phyloP scores from a whole-genome alignment of 495 filamentous ascomycete species.

The Acidomyces sp. region DNA sequence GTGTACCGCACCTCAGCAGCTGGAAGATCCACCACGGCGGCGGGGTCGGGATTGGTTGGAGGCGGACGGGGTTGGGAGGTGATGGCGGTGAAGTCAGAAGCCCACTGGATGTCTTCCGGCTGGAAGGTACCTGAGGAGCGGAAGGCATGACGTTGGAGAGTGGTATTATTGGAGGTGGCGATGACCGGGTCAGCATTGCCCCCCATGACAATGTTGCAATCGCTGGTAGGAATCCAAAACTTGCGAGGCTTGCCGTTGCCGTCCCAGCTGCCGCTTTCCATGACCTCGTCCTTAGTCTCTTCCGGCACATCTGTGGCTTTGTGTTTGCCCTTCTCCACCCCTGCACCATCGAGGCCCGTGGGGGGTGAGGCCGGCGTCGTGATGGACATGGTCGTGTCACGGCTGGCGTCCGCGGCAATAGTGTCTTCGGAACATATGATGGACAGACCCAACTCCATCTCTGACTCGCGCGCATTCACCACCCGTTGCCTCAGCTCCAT shows the following conservation, averaged over 20 bases:
- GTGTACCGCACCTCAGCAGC: conserved; percentile 35
- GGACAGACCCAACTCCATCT: conserved; percentile 36
- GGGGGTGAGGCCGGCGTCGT: conserved; percentile 11
- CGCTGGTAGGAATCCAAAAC: conserved; percentile 45
- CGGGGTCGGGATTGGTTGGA: conserved; percentile 1
- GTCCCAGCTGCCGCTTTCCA: conserved; percentile 39
- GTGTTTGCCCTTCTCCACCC: conserved; percentile 37
- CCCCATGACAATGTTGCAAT: conserved; percentile 46
- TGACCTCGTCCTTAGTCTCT: conserved; percentile 18
- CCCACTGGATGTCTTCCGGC: conserved; percentile 39
- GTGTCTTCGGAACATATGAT: conserved; percentile 5
- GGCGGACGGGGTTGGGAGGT: conserved; percentile 26
- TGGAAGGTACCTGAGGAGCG: conserved; percentile 35
- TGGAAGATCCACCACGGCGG: conserved; percentile 16
- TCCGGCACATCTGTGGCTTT: conserved; percentile 12
- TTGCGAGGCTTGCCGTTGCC: conserved; percentile 39
- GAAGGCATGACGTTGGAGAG: conserved; percentile 27
- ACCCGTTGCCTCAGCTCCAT: conserved; percentile 44
- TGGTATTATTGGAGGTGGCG: conserved; percentile 27
- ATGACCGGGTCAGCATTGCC: conserved; percentile 35
- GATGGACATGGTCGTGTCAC: conserved; percentile 21
- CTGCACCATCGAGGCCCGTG: too few species aligned
- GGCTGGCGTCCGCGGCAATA: conserved; percentile 12
- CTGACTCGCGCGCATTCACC: conserved; percentile 39
- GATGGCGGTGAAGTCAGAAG: conserved; percentile 34